These are phyloP conservation scores for Rhamnella rubrinervis DNA, from an alignment of 331 rosid species.

Conservation along the genomic window DNA sequence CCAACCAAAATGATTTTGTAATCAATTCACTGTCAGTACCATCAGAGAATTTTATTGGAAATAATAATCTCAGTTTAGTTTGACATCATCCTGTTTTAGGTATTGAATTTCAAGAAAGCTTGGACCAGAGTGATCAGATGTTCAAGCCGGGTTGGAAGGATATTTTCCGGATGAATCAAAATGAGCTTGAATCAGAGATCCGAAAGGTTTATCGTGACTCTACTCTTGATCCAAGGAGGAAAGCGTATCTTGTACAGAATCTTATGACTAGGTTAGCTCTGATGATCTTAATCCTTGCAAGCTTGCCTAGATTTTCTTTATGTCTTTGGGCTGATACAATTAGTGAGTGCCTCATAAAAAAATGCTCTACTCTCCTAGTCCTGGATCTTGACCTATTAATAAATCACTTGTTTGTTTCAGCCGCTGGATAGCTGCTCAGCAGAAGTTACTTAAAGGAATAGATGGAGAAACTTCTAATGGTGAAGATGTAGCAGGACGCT, in stretches of 20 bases:
- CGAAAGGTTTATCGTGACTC: slow-evolving; percentile 92
- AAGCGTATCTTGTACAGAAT: slow-evolving; percentile 97
- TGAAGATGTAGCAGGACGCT: slow-evolving; percentile 63
- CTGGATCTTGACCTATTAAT: slow-evolving; percentile 19
- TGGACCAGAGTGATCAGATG: slow-evolving; percentile 88
- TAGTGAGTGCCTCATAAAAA: slow-evolving; percentile 22
- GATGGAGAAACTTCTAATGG: slow-evolving; percentile 60
- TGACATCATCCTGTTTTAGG: slow-evolving; percentile 40
- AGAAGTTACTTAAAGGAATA: slow-evolving; percentile 71
- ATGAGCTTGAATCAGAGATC: slow-evolving; percentile 95
- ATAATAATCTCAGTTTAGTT: slow-evolving; percentile 2
- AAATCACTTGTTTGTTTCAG: slow-evolving; percentile 41
- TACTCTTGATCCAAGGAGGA: slow-evolving; percentile 98
- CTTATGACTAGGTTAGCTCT: slow-evolving; percentile 87
- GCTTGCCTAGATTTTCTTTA: neutral
- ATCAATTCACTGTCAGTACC: neutral
- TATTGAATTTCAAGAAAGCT: slow-evolving; percentile 75
- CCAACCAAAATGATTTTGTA: too few relatives aligned
- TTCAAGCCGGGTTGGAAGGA: slow-evolving; percentile 99
- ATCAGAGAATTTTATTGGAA: slow-evolving; percentile 6
- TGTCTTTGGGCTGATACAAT: slow-evolving; percentile 16
- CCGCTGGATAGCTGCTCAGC: slow-evolving; percentile 99
- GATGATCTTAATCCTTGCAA: slow-evolving; percentile 10
- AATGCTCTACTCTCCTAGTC: slow-evolving; percentile 6
- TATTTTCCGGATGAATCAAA: slow-evolving; percentile 97